Evolutionary conservation across 2,329 filamentous ascomycete species (phyloP).

Genomic region (Gremmenia infestans): DNA sequence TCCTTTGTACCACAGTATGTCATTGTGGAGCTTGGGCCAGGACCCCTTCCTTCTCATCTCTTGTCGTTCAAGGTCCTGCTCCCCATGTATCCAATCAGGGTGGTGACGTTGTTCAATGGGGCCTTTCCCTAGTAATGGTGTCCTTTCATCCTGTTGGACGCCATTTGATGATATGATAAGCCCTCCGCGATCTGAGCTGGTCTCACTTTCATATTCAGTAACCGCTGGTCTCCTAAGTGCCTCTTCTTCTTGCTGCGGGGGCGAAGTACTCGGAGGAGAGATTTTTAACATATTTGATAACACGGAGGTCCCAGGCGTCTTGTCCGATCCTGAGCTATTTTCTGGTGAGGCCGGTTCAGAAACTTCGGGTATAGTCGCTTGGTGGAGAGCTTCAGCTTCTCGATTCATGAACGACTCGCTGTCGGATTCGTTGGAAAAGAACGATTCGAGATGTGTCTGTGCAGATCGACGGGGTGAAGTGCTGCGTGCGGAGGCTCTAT

Average conservation of each 20-base stretch:
- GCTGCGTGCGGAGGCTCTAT: slow-evolving; percentile 39
- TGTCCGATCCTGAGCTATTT: slow-evolving; percentile 28
- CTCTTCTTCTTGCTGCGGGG: slow-evolving; percentile 8
- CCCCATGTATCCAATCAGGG: slow-evolving; percentile 28
- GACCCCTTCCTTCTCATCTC: slow-evolving; percentile 13
- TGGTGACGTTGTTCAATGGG: slow-evolving; percentile 14
- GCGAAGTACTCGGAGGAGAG: slow-evolving; percentile 30
- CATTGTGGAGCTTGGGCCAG: slow-evolving; percentile 28
- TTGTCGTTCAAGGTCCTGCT: slow-evolving; percentile 30
- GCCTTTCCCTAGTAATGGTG: slow-evolving; percentile 26
- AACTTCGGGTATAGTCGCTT: slow-evolving; percentile 55
- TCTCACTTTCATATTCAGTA: slow-evolving; percentile 3
- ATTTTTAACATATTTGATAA: slow-evolving; percentile 45
- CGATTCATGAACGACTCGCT: slow-evolving; percentile 18
- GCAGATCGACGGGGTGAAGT: slow-evolving; percentile 20
- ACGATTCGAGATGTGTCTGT: slow-evolving; percentile 26
- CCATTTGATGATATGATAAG: slow-evolving; percentile 22
- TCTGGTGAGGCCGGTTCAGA: slow-evolving; percentile 52
- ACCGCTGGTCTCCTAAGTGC: slow-evolving; percentile 6
- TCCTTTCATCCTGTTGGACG: slow-evolving; percentile 25
- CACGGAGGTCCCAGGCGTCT: slow-evolving; percentile 38
- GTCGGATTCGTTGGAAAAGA: slow-evolving; percentile 21
- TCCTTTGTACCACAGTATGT: slow-evolving; percentile 20
- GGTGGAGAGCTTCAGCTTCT: slow-evolving; percentile 27
- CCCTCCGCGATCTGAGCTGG: slow-evolving; percentile 12